Evolutionary conservation across 2,329 filamentous ascomycete genomes (phyloP).

Genomic region (Diaporthe capsici): DNA sequence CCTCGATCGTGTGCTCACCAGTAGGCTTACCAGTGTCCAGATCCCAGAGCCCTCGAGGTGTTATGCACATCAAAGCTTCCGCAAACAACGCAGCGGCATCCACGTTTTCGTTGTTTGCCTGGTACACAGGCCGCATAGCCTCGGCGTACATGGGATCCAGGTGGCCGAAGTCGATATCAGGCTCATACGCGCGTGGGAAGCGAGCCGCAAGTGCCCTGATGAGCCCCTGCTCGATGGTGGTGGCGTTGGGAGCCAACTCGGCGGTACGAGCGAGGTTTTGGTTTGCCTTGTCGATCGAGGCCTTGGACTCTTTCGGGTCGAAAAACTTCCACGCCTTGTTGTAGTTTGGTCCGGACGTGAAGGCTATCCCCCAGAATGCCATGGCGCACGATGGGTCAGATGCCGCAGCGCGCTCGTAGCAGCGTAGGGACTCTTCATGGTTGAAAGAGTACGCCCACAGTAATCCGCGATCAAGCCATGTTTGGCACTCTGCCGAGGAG

Average conservation of each 20-base stretch:
- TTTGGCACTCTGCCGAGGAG: background rate
- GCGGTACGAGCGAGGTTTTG: background rate
- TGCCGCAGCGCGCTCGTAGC: background rate
- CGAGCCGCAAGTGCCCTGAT: conserved; percentile 12
- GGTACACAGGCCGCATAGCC: background rate
- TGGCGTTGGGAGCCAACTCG: background rate
- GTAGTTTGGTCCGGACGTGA: background rate
- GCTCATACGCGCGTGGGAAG: background rate
- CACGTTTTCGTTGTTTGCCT: background rate
- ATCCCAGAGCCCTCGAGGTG: background rate
- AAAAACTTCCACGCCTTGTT: conserved; percentile 12
- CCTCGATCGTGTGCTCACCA: background rate
- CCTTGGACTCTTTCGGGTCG: background rate
- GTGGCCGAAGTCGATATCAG: background rate
- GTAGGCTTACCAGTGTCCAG: background rate
- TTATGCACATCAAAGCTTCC: background rate
- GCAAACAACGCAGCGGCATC: background rate
- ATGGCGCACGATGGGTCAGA: background rate
- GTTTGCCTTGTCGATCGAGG: conserved; percentile 3
- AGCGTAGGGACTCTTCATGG: background rate
- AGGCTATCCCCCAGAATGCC: conserved; percentile 5
- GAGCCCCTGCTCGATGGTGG: background rate
- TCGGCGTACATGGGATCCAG: conserved; percentile 9
- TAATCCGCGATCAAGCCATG: conserved; percentile 6
- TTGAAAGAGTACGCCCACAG: conserved; percentile 4